phyloP scores from a whole-genome alignment of 176 grass and related monocot genomes.

The Thinopyrum elongatum region DNA sequence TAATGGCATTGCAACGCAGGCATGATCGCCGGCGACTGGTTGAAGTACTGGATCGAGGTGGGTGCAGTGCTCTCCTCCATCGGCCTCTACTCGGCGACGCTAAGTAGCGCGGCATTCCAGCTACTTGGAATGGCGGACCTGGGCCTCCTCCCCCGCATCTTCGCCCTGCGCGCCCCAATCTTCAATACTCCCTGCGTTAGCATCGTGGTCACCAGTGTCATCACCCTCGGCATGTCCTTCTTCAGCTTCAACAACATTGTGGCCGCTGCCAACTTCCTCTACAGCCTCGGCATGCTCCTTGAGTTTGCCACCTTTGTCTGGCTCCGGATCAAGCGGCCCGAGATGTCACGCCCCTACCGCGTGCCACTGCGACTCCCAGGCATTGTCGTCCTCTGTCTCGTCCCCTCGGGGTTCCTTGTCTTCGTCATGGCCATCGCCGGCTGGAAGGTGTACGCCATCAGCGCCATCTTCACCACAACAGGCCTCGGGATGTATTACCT shows the following conservation, averaged over 20 bases:
- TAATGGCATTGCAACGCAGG: slow-evolving; percentile 15
- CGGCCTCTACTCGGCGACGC: slow-evolving; percentile 71
- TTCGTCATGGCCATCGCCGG: slow-evolving; percentile 80
- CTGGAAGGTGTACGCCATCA: slow-evolving; percentile 73
- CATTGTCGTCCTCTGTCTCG: slow-evolving; percentile 47
- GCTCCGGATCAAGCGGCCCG: slow-evolving; percentile 46
- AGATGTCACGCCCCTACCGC: slow-evolving; percentile 49
- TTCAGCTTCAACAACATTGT: slow-evolving; percentile 79
- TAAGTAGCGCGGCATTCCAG: slow-evolving; percentile 78
- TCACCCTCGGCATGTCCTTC: slow-evolving; percentile 80
- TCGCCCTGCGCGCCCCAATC: slow-evolving; percentile 32
- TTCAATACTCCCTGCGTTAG: slow-evolving; percentile 76
- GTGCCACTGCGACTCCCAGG: slow-evolving; percentile 36
- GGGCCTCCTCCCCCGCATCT: slow-evolving; percentile 56
- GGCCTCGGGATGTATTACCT: slow-evolving; percentile 50
- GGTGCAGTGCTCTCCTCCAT: slow-evolving; percentile 79
- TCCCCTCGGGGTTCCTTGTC: slow-evolving; percentile 72
- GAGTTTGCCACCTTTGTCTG: slow-evolving; percentile 82
- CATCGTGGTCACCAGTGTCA: slow-evolving; percentile 55
- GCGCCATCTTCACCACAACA: slow-evolving; percentile 42
- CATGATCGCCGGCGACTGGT: slow-evolving; percentile 59
- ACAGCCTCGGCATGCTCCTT: slow-evolving; percentile 84
- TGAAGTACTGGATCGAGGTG: slow-evolving; percentile 86
- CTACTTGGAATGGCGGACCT: slow-evolving; percentile 91
- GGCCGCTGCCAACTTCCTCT: slow-evolving; percentile 82